Base-by-base conservation (phyloP, 2,329 filamentous ascomycete genomes). In the Penicillium freii region DNA sequence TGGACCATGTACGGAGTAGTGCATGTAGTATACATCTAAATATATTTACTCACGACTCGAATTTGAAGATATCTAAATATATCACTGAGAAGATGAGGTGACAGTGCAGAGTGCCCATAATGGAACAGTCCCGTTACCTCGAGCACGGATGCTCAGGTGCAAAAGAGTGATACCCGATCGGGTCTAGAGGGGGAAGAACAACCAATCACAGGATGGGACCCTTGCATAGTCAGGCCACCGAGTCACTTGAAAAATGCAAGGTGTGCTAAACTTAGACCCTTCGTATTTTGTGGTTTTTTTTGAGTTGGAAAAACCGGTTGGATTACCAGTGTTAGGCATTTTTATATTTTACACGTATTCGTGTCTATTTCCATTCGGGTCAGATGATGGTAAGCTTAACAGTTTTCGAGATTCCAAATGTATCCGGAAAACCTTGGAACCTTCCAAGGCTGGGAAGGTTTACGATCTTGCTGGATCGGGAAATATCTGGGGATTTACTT, bases 31-130 rank as follows among this genome's bases (percentile, higher is more conserved):
- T 11, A 23, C 15, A 45, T 23, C 29, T 46, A 21, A 33, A 47
- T 34, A 47, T 47, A 23, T 31, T 4, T 4, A n/a, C 13, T 6
- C 15, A 34, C 31, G 5, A 15, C 13, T 34, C 6, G 7, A 27
- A 27, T 8, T 8, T 27, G 25, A 27, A 27, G 25, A 38, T n/a
- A 36, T 33, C 29, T 46, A 47, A 47, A 47, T 23, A 34, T 47
- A 23, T 21, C 8, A 13, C 11, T 3, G 9, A 23, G 6, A 42
- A 13, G 23, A 17, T 36, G 60, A 59, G 69, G 70, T 72, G 40
- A 67, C 70, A 72, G 65, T 69, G 70, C 69, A 72, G 68, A 66
- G 67, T 65, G 29, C 27, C 43, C 42, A 34, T 43, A 15, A 31
- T 42, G 48, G 25, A 51, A 51, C 25, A n/a, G 48, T 40, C 13